Evolutionary conservation across 169 alveolate species (phyloP), one percentile per base, ranked within the genome.

Genomic region (Cystoisospora suis): DNA sequence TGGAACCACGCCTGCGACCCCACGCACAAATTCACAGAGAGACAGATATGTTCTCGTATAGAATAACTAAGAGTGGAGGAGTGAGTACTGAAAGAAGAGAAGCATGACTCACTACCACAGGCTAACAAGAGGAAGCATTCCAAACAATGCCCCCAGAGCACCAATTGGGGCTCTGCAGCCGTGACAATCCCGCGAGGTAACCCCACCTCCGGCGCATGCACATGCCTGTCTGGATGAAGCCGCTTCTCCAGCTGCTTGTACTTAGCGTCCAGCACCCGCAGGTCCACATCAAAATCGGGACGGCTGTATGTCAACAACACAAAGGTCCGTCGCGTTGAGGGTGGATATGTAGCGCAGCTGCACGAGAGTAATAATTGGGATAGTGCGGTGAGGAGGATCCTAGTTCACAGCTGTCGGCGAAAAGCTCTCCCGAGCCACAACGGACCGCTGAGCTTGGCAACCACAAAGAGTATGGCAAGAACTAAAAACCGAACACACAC

Each of bases 171-270:
- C n/a, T n/a, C n/a, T n/a, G n/a, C n/a, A n/a, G n/a, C n/a, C n/a
- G n/a, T n/a, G n/a, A n/a, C n/a, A n/a, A n/a, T n/a, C n/a, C n/a
- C n/a, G n/a, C n/a, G n/a, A n/a, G n/a, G n/a, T n/a, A n/a, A n/a
- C n/a, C n/a, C n/a, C n/a, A n/a, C n/a, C n/a, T n/a, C n/a, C n/a
- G n/a, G n/a, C n/a, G 83, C 83, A 38, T 36, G 56, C 2, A 38
- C 38, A 17, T 72, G 46, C 83, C 27, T 72, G 27, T 72, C 83
- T n/a, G 83, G 83, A 72, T 72, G 83, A 46, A 72, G 45, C 0
- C 56, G 56, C 56, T 72, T 72, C 53, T 72, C 58, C 42, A 72
- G 29, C 32, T 34, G 56, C 56, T 72, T 72, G 56, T 72, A 72
- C 45, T 40, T 72, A 6, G 83, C 56, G 29, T 72, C 83, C 56